Evolutionary conservation across 2,329 filamentous ascomycete species (phyloP).

Genomic region (Penicillium decumbens): DNA sequence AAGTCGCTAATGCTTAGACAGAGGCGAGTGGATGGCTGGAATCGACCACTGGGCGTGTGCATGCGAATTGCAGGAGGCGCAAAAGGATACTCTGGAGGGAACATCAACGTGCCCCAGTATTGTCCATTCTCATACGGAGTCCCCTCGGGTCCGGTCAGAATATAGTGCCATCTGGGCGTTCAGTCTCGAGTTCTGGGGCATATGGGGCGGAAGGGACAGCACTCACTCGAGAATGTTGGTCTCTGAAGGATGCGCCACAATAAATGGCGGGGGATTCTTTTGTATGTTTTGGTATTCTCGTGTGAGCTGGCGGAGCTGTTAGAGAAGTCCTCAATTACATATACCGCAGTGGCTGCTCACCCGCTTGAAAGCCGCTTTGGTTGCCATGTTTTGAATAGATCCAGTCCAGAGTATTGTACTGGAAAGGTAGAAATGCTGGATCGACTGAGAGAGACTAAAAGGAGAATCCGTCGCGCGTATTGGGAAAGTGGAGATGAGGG

Average conservation of each 20-base stretch:
- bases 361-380: conserved; percentile 67
- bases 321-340: neutral
- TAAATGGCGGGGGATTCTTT: conserved; percentile 80
- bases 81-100: conserved; percentile 95
- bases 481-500: neutral
- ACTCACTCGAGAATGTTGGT: conserved; percentile 81
- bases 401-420: neutral
- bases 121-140: conserved; percentile 93
- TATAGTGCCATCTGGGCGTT: conserved; percentile 74
- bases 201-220: neutral
- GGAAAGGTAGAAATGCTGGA: neutral
- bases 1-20: conserved; percentile 97
- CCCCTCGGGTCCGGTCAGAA: conserved; percentile 87
- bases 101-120: conserved; percentile 96
- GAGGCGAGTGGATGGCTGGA: conserved; percentile 84
- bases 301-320: conserved; percentile 46
- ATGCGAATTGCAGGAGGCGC: conserved; percentile 96
- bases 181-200: conserved; percentile 4
- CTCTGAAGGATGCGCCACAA: conserved; percentile 82
- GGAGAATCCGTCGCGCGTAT: neutral
- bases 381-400: conserved; percentile 53
- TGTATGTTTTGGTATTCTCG: conserved; percentile 62
- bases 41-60: conserved; percentile 95
- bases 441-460: neutral
- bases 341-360: conserved; percentile 43